Evolutionary conservation across 108 stramenopile genomes (phyloP), one percentile per base, ranked within the genome.

Genomic region (Stephanodiscus minutulus): DNA sequence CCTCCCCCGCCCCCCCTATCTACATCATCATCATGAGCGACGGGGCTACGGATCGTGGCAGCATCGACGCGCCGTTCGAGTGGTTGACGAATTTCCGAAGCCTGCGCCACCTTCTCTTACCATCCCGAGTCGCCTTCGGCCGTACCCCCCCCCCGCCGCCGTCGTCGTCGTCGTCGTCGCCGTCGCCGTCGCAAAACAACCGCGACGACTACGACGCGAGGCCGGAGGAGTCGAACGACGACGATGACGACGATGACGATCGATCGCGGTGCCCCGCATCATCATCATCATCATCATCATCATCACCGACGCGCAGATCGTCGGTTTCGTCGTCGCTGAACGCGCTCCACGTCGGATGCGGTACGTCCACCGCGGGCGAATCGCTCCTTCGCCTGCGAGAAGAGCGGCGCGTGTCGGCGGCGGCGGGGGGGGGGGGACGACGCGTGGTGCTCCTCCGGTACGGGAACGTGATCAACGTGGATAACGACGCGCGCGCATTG

Each of bases 321-420:
- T n/a, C n/a, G n/a, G n/a, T n/a, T n/a, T n/a, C n/a, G 21, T 12
- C 59, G n/a, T 53, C 17, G 37, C 41, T 81, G 58, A 83, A 72
- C 20, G 91, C 86, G 21, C 55, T 94, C 11, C 89, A 94, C 70
- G 79, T 94, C 0, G 93, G 93, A 27, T 85, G 88, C 55, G 93
- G 93, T 6, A 91, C 84, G 31, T 89, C 88, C 29, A 80, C 77
- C 17, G 60, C 88, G n/a, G 89, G 89, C 47, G 91, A 94, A 77
- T 87, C 71, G 54, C 60, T 94, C 15, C 49, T 86, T 0, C 53
- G 24, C 58, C 64, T 71, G 28, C 50, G 50, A 5, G 77, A 78
- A n/a, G n/a, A n/a, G n/a, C n/a, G n/a, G n/a, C n/a, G n/a, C n/a
- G n/a, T n/a, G n/a, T n/a, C n/a, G n/a, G n/a, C n/a, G n/a, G n/a